Percentiles rank a stretch among this genome's conserved stretches.
These are phyloP conservation scores for Typha latifolia DNA, from an alignment of 176 grass and related monocot genomes.

Conservation along the genomic window DNA sequence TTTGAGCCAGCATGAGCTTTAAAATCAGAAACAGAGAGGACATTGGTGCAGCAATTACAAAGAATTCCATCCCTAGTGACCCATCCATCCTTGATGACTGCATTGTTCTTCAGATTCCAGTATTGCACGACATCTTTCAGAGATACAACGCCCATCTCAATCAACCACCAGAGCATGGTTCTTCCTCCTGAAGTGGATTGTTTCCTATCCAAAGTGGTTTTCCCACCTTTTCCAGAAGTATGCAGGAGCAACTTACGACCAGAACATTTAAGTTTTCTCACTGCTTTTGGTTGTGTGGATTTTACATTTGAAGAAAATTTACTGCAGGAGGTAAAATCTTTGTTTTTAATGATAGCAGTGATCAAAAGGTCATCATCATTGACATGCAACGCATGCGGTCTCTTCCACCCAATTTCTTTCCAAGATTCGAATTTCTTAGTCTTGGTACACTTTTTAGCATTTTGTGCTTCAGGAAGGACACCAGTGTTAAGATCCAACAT, in stretches of 20 bases:
- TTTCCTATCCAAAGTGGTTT: constrained; percentile 53
- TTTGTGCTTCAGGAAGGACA: constrained; percentile 7
- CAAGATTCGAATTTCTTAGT: constrained; percentile 30
- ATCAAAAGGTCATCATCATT: constrained; percentile 91
- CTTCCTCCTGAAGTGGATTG: constrained; percentile 54
- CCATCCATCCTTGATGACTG: constrained; percentile 65
- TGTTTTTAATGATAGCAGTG: constrained; percentile 88
- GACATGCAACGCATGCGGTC: constrained; percentile 68
- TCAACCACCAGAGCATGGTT: constrained; percentile 95
- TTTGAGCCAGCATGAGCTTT: constrained; percentile 67
- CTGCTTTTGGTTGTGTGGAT: constrained; percentile 25
- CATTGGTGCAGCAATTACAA: constrained; percentile 67
- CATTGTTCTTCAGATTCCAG: constrained; percentile 45
- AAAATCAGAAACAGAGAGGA: constrained; percentile 67
- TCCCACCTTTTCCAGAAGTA: constrained; percentile 46
- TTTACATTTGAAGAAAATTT: constrained; percentile 35
- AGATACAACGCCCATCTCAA: constrained; percentile 83
- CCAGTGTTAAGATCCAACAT: no score
- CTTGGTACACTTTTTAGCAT: constrained; percentile 13
- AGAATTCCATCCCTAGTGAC: constrained; percentile 78
- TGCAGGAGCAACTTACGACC: constrained; percentile 30
- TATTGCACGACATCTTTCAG: constrained; percentile 84
- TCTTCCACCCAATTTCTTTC: constrained; percentile 44
- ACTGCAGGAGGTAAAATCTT: constrained; percentile 51
- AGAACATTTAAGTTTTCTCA: constrained; percentile 42